Percentiles rank a stretch among this genome's conserved stretches.
Evolutionary conservation across 2,329 filamentous ascomycete genomes (phyloP).

Genomic region (Stachybotrys chartarum): DNA sequence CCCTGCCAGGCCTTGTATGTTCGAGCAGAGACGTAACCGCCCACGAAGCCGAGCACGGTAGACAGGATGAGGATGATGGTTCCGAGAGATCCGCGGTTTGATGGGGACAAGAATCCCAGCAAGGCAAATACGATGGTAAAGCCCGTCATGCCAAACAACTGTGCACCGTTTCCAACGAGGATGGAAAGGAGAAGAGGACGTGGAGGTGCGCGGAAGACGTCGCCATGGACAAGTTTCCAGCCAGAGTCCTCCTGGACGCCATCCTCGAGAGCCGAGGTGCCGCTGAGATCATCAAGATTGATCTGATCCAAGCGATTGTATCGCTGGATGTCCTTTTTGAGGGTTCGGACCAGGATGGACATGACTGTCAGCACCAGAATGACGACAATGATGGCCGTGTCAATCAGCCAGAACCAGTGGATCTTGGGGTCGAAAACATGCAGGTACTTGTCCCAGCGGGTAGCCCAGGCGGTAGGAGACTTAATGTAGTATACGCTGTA

Average conservation of each 20-base stretch:
- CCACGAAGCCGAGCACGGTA: constrained; percentile 85
- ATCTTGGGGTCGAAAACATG: constrained; percentile 97
- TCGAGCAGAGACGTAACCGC: constrained; percentile 81
- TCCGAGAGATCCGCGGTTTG: constrained; percentile 87
- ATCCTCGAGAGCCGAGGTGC: constrained; percentile 73
- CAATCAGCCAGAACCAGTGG: constrained; percentile 97
- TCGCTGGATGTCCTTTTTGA: constrained; percentile 90
- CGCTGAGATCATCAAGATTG: constrained; percentile 80
- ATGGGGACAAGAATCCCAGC: constrained; percentile 89
- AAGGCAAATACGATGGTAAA: constrained; percentile 91
- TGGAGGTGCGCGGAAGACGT: constrained; percentile 86
- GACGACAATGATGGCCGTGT: constrained; percentile 89
- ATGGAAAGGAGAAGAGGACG: constrained; percentile 79
- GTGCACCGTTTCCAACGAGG: constrained; percentile 85
- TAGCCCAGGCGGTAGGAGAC: constrained; percentile 86
- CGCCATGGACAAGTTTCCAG: constrained; percentile 96
- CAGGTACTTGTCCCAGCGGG: constrained; percentile 97
- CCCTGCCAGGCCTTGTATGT: constrained; percentile 94
- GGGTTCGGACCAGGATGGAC: constrained; percentile 80
- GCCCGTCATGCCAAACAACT: constrained; percentile 96
- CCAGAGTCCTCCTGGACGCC: constrained; percentile 96
- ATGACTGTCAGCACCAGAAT: constrained; percentile 87
- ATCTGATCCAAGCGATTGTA: constrained; percentile 94
- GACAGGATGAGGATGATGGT: constrained; percentile 92
- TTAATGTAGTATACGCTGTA: constrained; percentile 88